Percentiles rank a stretch among this genome's conserved stretches.
Conservation (phyloP, 116 monocot genomes). For the Papilionanthe hybrid region DNA sequence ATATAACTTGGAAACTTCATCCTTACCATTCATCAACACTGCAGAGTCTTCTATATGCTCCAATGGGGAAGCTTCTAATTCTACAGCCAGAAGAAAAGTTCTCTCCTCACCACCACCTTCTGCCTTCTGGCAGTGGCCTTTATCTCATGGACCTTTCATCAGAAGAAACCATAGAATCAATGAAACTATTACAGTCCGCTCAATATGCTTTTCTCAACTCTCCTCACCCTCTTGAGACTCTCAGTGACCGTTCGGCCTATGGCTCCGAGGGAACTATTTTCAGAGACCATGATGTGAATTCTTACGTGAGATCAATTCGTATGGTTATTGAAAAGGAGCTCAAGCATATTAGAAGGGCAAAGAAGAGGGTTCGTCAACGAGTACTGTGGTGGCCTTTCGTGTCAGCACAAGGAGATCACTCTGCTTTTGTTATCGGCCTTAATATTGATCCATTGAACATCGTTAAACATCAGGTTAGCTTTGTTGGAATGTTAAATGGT, state of each 20-base stretch:
- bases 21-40: neutral
- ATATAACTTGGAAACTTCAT: no score
- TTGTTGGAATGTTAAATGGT: conserved; percentile 28
- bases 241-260: conserved; percentile 69
- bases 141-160: conserved; percentile 35
- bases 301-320: conserved; percentile 50
- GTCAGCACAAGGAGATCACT: neutral
- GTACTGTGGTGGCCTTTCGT: conserved; percentile 24
- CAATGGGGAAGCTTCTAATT: conserved; percentile 76
- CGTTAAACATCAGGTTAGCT: conserved; percentile 11
- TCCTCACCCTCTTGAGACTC: conserved; percentile 89
- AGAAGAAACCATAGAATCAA: conserved; percentile 17
- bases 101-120: conserved; percentile 77
- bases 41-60: conserved; percentile 75
- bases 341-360: conserved; percentile 23
- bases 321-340: conserved; percentile 41
- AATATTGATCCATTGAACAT: neutral
- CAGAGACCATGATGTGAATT: conserved; percentile 72
- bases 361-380: conserved; percentile 12
- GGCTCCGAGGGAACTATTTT: conserved; percentile 58
- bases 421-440: neutral
- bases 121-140: conserved; percentile 65
- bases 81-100: conserved; percentile 72
- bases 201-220: conserved; percentile 68
- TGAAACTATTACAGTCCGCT: conserved; percentile 37